Percentiles rank a stretch among this genome's conserved stretches.
Evolutionary conservation across 2,329 filamentous ascomycete genomes (phyloP).

Genomic region (Cytospora chrysosperma): DNA sequence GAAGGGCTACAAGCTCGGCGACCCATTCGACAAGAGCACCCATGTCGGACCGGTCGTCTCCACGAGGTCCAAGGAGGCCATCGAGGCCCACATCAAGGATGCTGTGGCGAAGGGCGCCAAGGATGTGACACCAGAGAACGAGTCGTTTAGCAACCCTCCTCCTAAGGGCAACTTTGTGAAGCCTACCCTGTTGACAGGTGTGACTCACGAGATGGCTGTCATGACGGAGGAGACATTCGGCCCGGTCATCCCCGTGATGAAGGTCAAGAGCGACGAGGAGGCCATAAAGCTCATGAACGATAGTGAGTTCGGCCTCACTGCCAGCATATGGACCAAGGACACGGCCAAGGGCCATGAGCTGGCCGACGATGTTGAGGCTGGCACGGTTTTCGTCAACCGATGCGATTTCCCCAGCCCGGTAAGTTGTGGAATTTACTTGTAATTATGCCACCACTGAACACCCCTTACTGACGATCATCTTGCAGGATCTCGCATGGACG

Average conservation of each 20-base stretch:
- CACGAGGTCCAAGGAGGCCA: conserved; percentile 71
- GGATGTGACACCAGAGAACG: conserved; percentile 80
- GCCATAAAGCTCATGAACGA: conserved; percentile 89
- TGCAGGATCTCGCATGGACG: conserved; percentile 87
- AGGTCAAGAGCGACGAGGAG: conserved; percentile 77
- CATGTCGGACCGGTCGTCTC: conserved; percentile 89
- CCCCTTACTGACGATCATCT: conserved; percentile 27
- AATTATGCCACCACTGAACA: conserved; percentile 16
- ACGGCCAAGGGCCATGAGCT: conserved; percentile 71
- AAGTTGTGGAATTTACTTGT: conserved; percentile 38
- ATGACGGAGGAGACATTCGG: conserved; percentile 97
- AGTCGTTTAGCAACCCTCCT: conserved; percentile 70
- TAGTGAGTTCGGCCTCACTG: conserved; percentile 88
- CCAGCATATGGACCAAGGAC: conserved; percentile 97
- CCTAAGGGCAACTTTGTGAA: conserved; percentile 84
- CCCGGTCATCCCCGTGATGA: conserved; percentile 86
- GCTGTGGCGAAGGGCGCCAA: conserved; percentile 80
- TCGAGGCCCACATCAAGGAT: conserved; percentile 77
- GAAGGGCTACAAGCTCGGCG: conserved; percentile 79
- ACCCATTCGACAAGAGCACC: conserved; percentile 75
- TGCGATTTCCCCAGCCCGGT: conserved; percentile 90
- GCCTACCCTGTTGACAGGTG: conserved; percentile 77
- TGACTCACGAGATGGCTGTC: conserved; percentile 79
- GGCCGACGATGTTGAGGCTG: conserved; percentile 79
- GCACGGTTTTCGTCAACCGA: conserved; percentile 94